Conservation (phyloP, 306 rosid species). For the Elaeagnus macrophylla region DNA sequence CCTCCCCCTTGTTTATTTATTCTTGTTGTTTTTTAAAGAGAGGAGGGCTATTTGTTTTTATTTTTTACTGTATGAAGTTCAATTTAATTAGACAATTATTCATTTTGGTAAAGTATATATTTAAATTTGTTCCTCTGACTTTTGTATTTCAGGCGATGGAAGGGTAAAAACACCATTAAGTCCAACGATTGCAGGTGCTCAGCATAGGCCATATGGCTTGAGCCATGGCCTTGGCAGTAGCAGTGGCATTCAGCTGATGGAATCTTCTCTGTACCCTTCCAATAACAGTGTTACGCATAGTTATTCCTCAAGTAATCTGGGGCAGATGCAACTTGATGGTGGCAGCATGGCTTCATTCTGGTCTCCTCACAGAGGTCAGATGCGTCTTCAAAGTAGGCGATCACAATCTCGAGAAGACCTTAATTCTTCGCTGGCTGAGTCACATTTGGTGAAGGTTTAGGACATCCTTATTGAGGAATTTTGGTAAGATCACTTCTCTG, state of each 20-base stretch:
- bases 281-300: constrained; percentile 62
- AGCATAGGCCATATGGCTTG: constrained; percentile 49
- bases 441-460: constrained; percentile 66
- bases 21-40: no score
- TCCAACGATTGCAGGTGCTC: constrained; percentile 58
- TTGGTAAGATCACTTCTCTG: constrained; percentile 33
- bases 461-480: constrained; percentile 28
- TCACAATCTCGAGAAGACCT: constrained; percentile 97
- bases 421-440: constrained; percentile 60
- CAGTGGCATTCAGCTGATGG: constrained; percentile 59
- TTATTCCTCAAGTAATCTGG: constrained; percentile 72
- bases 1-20: no score
- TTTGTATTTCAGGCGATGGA: constrained; percentile 58
- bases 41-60: no score
- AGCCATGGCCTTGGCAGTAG: constrained; percentile 36
- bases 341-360: constrained; percentile 55
- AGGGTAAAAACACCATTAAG: constrained; percentile 84
- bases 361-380: constrained; percentile 79
- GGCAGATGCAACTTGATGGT: constrained; percentile 70
- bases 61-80: neutral
- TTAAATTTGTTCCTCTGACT: constrained; percentile 6
- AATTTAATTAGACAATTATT: neutral
- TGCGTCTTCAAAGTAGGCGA: constrained; percentile 88
- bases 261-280: constrained; percentile 57
- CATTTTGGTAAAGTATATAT: neutral